These are phyloP conservation scores for Grosmannia serpens DNA, from an alignment of 2,329 filamentous ascomycete species.

Conservation along the genomic window DNA sequence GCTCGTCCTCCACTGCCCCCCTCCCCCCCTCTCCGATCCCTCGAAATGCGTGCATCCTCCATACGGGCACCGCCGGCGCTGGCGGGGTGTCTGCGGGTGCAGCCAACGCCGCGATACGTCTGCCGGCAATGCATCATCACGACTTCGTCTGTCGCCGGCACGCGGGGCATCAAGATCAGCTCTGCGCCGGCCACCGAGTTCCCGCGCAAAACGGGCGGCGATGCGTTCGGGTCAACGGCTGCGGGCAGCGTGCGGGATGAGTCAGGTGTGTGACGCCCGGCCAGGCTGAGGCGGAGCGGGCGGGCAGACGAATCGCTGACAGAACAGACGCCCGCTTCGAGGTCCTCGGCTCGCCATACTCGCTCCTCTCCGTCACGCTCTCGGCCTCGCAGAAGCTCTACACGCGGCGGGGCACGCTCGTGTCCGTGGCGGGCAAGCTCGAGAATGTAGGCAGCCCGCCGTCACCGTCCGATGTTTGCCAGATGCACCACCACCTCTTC, in stretches of 20 bases:
- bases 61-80: constrained; percentile 2
- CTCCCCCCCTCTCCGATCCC: background rate
- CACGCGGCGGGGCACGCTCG: constrained; percentile 80
- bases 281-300: background rate
- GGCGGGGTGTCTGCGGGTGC: constrained; percentile 1
- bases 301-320: background rate
- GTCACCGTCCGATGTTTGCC: background rate
- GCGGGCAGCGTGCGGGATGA: constrained; percentile 31
- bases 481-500: background rate
- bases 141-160: background rate
- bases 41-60: constrained; percentile 8
- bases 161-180: constrained; percentile 48
- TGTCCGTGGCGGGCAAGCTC: constrained; percentile 78
- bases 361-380: constrained; percentile 82
- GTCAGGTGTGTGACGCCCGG: constrained; percentile 29
- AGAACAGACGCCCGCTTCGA: constrained; percentile 80
- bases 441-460: constrained; percentile 58
- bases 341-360: constrained; percentile 83
- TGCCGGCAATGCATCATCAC: constrained; percentile 37
- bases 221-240: constrained; percentile 40
- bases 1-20: background rate
- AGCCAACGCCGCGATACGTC: constrained; percentile 24
- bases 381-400: constrained; percentile 91
- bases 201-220: constrained; percentile 31
- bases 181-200: constrained; percentile 46